Evolutionary conservation across 768 basidiomycete species (phyloP).

Genomic region (Trametes punicea): DNA sequence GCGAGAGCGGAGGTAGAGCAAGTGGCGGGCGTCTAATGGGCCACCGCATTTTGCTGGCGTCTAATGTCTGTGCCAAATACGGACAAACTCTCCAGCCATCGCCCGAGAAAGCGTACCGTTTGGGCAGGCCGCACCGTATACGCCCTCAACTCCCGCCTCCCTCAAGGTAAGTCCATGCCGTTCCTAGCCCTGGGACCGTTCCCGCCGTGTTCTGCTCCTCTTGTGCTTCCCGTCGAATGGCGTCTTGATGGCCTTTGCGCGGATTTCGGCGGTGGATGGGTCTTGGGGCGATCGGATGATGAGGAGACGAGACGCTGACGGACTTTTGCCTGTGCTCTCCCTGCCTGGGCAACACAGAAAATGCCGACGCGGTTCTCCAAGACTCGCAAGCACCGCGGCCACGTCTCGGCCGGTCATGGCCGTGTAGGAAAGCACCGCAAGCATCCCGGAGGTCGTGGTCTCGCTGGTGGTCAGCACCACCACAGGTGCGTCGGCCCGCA

Average conservation of each 20-base stretch:
- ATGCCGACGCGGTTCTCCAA: constrained; percentile 98
- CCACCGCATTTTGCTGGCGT: constrained; percentile 5
- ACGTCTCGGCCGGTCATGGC: constrained; percentile 99
- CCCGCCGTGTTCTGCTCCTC: constrained; percentile 17
- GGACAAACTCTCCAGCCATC: constrained; percentile 20
- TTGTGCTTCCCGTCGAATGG: constrained; percentile 20
- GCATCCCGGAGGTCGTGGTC: constrained; percentile 99
- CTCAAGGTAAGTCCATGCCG: constrained; percentile 63
- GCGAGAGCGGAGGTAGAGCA: constrained; percentile 1
- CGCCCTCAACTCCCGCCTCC: constrained; percentile 36
- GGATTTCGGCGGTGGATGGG: constrained; percentile 49
- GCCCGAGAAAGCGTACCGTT: constrained; percentile 15
- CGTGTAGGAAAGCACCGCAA: constrained; percentile 99
- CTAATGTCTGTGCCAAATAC: constrained; percentile 13
- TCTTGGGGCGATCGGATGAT: constrained; percentile 34
- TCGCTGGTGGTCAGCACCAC: constrained; percentile 99
- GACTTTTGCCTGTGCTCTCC: constrained; percentile 2
- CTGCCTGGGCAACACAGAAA: constrained; percentile 34
- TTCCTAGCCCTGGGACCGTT: constrained; percentile 23
- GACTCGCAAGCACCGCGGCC: constrained; percentile 98
- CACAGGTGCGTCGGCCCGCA: constrained; percentile 66
- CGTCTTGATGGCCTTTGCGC: constrained; percentile 10
- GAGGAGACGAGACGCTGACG: constrained; percentile 26
- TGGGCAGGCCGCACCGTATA: constrained; percentile 22
- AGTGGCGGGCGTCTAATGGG: not conserved